Conservation (phyloP, 768 basidiomycete genomes). For the Phlebiopsis gigantea region DNA sequence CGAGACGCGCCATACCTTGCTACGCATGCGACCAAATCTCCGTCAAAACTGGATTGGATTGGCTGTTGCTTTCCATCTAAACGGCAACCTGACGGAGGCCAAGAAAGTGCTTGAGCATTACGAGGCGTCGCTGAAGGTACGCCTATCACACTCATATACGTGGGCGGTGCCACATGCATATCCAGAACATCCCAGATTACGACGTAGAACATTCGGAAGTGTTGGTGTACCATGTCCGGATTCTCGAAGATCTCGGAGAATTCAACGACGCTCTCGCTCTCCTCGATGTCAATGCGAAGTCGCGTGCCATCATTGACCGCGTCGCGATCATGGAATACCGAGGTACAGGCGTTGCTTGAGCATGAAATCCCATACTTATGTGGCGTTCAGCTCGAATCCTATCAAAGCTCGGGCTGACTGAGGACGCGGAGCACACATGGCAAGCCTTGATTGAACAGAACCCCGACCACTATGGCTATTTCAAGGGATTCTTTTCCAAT, state of each 20-base stretch:
- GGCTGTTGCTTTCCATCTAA: conserved; percentile 85
- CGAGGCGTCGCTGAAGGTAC: conserved; percentile 64
- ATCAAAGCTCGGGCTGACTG: conserved; percentile 52
- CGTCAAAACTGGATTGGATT: conserved; percentile 89
- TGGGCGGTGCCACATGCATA: conserved; percentile 11
- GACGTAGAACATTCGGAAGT: conserved; percentile 85
- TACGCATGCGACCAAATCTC: conserved; percentile 73
- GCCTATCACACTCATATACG: not conserved
- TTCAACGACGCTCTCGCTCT: conserved; percentile 52
- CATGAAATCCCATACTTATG: conserved; percentile 2
- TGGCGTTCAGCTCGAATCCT: conserved; percentile 62
- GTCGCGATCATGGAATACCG: conserved; percentile 61
- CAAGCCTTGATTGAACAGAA: conserved; percentile 78
- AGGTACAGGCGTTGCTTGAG: conserved; percentile 36
- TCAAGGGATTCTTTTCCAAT: conserved; percentile 63
- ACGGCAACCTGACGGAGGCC: conserved; percentile 66
- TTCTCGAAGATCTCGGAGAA: conserved; percentile 72
- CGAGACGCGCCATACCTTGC: conserved; percentile 76
- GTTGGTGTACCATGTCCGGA: conserved; percentile 66
- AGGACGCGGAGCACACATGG: conserved; percentile 81
- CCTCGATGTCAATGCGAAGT: conserved; percentile 61
- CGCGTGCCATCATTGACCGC: conserved; percentile 64
- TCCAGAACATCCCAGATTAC: conserved; percentile 67
- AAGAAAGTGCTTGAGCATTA: conserved; percentile 71
- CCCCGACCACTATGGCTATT: conserved; percentile 78